A percentile compares a stretch with the other conserved stretches of the same genome.
These are phyloP conservation scores for Trypanosoma platydactyli DNA, from an alignment of 208 protist species.

Conservation along the genomic window DNA sequence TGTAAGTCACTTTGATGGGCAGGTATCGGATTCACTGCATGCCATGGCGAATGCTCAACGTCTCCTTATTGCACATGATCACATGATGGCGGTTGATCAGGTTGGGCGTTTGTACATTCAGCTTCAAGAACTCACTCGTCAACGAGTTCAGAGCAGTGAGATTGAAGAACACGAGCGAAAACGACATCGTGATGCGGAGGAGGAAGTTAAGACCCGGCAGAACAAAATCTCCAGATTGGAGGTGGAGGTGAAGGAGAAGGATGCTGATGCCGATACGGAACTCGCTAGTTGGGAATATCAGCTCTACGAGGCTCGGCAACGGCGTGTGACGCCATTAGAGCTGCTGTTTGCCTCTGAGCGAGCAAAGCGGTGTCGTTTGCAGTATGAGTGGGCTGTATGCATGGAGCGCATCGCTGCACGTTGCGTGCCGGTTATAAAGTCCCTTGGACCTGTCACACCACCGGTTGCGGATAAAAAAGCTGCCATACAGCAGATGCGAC, in stretches of 20 bases:
- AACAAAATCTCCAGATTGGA: conserved; percentile 43
- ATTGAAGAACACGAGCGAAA: conserved; percentile 50
- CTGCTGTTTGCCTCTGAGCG: conserved; percentile 50
- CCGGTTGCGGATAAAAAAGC: conserved; percentile 23
- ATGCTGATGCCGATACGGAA: conserved; percentile 41
- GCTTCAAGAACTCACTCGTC: conserved; percentile 39
- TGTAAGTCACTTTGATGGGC: conserved; percentile 45
- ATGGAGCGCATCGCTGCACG: conserved; percentile 66
- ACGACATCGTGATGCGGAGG: conserved; percentile 44
- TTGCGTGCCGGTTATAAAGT: conserved; percentile 42
- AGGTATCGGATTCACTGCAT: conserved; percentile 70
- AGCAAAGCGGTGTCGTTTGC: conserved; percentile 42
- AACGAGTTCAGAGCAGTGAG: conserved; percentile 39
- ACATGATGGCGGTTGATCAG: conserved; percentile 64
- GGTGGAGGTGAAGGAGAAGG: conserved; percentile 27
- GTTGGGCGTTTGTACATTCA: conserved; percentile 63
- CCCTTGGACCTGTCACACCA: conserved; percentile 21
- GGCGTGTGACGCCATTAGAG: conserved; percentile 42
- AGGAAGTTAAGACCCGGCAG: conserved; percentile 42
- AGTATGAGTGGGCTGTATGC: conserved; percentile 69
- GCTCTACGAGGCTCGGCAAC: conserved; percentile 58
- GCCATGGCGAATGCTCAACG: conserved; percentile 72
- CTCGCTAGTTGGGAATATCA: conserved; percentile 81
- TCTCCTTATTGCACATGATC: conserved; percentile 80
- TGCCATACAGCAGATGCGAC: conserved; percentile 33